phyloP scores from a whole-genome alignment of 805 yeast genomes.

The Cyberlindnera amylophila region DNA sequence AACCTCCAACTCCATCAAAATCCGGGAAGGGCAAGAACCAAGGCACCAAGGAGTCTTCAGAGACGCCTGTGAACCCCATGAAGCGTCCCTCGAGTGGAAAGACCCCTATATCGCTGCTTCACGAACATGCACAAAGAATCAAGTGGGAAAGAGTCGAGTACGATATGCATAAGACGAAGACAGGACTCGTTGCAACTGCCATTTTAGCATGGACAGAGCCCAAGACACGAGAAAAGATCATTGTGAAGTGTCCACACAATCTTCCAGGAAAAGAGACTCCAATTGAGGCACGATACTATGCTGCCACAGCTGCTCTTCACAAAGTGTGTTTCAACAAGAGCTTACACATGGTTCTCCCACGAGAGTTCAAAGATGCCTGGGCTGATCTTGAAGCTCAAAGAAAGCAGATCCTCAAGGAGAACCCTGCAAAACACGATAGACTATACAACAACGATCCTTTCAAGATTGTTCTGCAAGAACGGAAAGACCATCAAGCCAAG shows the following conservation, averaged over 20 bases:
- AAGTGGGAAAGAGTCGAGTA: constrained; percentile 88
- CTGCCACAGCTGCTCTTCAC: constrained; percentile 85
- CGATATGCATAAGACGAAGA: constrained; percentile 53
- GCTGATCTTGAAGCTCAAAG: constrained; percentile 60
- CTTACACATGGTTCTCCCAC: constrained; percentile 82
- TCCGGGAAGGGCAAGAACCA: constrained; percentile 5
- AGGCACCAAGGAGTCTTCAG: background rate
- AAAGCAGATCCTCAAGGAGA: constrained; percentile 40
- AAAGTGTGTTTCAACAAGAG: constrained; percentile 78
- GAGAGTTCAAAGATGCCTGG: constrained; percentile 80
- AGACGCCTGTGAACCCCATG: constrained; percentile 14
- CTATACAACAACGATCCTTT: constrained; percentile 77
- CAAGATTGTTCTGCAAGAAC: constrained; percentile 53
- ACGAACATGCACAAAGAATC: constrained; percentile 81
- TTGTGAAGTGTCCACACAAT: constrained; percentile 48
- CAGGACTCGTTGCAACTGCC: constrained; percentile 65
- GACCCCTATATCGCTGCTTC: constrained; percentile 78
- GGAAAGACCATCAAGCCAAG: constrained; percentile 39
- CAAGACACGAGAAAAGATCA: constrained; percentile 65
- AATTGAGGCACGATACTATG: constrained; percentile 83
- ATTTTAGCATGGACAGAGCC: constrained; percentile 72
- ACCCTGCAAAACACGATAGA: constrained; percentile 45
- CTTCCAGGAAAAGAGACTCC: constrained; percentile 72
- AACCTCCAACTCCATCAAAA: constrained; percentile 3
- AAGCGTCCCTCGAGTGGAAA: constrained; percentile 53